phyloP scores from a whole-genome alignment of 345 rosid species.

The rapeseed (Brassica napus) region DNA sequence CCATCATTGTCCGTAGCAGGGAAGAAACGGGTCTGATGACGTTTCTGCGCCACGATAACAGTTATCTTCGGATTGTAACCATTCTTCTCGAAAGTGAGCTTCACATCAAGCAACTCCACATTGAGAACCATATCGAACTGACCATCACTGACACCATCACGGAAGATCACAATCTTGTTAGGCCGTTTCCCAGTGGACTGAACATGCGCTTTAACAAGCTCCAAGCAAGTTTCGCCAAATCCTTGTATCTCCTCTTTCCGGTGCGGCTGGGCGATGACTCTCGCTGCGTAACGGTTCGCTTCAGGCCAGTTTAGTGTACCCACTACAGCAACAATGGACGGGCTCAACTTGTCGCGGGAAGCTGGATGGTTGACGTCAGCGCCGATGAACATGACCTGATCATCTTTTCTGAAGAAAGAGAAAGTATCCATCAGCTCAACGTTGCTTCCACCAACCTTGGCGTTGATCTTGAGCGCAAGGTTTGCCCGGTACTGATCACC shows the following conservation, averaged over 20 bases:
- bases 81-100: constrained; percentile 41
- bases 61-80: constrained; percentile 65
- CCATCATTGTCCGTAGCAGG: constrained; percentile 46
- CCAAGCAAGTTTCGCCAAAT: constrained; percentile 67
- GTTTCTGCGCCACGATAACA: constrained; percentile 72
- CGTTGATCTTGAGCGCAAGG: constrained; percentile 85
- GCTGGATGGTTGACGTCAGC: constrained; percentile 95
- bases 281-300: constrained; percentile 77
- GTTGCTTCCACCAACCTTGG: constrained; percentile 96
- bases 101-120: constrained; percentile 63
- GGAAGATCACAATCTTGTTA: constrained; percentile 66
- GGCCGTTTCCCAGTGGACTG: constrained; percentile 56
- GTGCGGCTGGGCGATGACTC: constrained; percentile 63
- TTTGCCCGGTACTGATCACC: constrained; percentile 71
- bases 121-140: constrained; percentile 92
- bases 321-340: constrained; percentile 86
- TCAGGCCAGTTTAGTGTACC: constrained; percentile 88
- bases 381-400: constrained; percentile 77
- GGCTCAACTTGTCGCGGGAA: constrained; percentile 52
- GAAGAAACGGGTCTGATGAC: constrained; percentile 81
- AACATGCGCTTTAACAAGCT: constrained; percentile 56
- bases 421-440: constrained; percentile 61
- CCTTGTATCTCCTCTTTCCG: constrained; percentile 66
- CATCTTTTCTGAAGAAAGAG: constrained; percentile 47
- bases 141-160: constrained; percentile 87